These are phyloP conservation scores for Hymenoscyphus fraxineus DNA, from an alignment of 2,329 filamentous ascomycete species.

Conservation along the genomic window DNA sequence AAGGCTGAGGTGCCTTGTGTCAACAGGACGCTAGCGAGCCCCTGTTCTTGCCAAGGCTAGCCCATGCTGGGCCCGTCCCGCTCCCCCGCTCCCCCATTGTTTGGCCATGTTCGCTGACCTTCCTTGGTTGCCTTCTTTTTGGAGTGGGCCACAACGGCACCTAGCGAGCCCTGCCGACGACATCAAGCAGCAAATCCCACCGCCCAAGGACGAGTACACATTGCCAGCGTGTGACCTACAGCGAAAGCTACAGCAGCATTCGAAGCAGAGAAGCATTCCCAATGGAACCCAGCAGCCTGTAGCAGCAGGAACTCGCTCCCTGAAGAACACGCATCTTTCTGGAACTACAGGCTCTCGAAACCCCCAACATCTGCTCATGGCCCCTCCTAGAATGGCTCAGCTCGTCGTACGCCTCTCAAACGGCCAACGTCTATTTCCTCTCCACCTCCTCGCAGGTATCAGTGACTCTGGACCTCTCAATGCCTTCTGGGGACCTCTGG, in stretches of 20 bases:
- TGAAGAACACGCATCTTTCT: not conserved
- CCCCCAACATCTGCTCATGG: not conserved
- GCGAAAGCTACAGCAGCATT: not conserved
- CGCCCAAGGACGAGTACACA: not conserved
- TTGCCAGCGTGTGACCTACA: not conserved
- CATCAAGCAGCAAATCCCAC: not conserved
- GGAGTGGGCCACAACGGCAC: not conserved
- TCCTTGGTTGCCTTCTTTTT: slow-evolving; percentile 4
- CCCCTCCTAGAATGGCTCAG: not conserved
- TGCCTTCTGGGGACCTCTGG: not conserved
- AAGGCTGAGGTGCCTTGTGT: not conserved
- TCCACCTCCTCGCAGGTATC: not conserved
- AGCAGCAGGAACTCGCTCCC: not conserved
- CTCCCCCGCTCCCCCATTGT: not conserved
- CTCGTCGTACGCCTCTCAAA: not conserved
- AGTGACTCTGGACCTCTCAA: not conserved
- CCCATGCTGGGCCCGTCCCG: not conserved
- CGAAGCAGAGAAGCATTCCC: not conserved
- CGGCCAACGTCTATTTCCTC: not conserved
- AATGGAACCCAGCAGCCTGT: not conserved
- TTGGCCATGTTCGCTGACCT: not conserved
- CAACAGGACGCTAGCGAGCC: not conserved
- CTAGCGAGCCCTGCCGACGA: not conserved
- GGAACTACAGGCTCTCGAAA: not conserved
- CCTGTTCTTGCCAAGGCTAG: not conserved